Conservation (phyloP, 1,284 basidiomycete genomes). For the Apiotrichum sp. region DNA sequence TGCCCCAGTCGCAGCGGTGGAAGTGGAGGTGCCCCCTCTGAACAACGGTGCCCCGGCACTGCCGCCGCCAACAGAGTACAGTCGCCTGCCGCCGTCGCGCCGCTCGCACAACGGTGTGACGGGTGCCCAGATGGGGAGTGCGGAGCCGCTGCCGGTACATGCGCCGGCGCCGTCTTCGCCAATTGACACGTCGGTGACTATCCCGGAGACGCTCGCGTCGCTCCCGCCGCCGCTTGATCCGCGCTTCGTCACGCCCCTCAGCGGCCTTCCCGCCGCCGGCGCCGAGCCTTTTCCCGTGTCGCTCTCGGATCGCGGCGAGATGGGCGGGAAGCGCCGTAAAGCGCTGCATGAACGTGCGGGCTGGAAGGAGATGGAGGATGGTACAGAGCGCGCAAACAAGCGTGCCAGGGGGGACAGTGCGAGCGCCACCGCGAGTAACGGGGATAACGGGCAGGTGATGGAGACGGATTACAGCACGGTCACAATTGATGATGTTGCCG, state of each 20-base stretch:
- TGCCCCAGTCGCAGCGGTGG: background rate
- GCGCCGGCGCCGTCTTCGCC: conserved; percentile 17
- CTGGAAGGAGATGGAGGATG: conserved; percentile 39
- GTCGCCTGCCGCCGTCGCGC: background rate
- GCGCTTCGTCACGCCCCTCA: conserved; percentile 5
- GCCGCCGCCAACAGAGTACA: background rate
- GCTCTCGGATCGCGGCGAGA: conserved; percentile 30
- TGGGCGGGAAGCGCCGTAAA: conserved; percentile 44
- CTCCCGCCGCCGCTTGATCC: conserved; percentile 6
- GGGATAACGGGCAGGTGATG: background rate
- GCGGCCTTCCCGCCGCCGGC: conserved; percentile 3
- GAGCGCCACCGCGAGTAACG: too few species aligned
- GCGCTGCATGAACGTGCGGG: conserved; percentile 38
- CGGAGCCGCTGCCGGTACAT: background rate
- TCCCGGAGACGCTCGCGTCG: conserved; percentile 17
- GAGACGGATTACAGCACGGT: background rate
- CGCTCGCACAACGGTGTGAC: background rate
- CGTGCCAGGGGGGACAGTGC: background rate
- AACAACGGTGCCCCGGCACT: background rate
- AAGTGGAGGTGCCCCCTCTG: background rate
- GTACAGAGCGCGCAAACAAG: conserved; percentile 4
- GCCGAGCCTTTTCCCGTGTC: conserved; percentile 2
- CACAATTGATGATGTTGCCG: background rate
- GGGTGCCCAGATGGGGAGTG: background rate
- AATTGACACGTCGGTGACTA: conserved; percentile 13